Percentiles rank a stretch among this genome's conserved stretches.
These are phyloP conservation scores for Epichloe gansuensis DNA, from an alignment of 2,329 filamentous ascomycete species.

Conservation along the genomic window DNA sequence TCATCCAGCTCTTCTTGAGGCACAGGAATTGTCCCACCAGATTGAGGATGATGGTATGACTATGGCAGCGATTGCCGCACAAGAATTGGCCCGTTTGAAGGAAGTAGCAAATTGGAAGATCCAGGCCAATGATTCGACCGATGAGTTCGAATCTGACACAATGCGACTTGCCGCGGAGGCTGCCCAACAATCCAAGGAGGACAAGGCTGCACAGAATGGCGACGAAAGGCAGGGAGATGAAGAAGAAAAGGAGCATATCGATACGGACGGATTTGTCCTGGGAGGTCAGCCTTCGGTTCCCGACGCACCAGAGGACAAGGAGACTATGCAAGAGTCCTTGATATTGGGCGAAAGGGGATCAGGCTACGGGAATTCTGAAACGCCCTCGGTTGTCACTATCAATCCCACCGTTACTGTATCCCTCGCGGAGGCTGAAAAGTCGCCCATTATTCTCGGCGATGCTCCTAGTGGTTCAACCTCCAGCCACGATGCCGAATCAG, in stretches of 20 bases:
- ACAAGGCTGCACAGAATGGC: conserved; percentile 1
- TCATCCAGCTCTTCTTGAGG: conserved; percentile 56
- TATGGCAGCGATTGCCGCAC: conserved; percentile 63
- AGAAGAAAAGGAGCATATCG: background rate
- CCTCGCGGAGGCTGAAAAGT: background rate
- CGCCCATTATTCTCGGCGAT: background rate
- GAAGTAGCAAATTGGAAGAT: conserved; percentile 79
- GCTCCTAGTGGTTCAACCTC: background rate
- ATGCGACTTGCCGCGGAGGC: conserved; percentile 45
- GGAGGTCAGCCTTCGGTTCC: background rate
- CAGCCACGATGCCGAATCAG: background rate
- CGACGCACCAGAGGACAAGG: background rate
- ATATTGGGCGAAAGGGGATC: background rate
- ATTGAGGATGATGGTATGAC: conserved; percentile 71
- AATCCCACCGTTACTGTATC: background rate
- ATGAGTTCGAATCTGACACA: conserved; percentile 63
- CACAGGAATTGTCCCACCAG: conserved; percentile 53
- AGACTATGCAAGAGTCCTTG: background rate
- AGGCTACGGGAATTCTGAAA: background rate
- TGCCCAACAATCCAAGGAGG: conserved; percentile 19
- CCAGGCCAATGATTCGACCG: conserved; percentile 54
- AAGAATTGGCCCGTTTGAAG: conserved; percentile 69
- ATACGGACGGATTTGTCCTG: conserved; percentile 3
- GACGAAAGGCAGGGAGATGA: background rate
- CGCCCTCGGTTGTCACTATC: background rate